These are phyloP conservation scores for Cocos nucifera DNA, from an alignment of 176 grass and related monocot genomes.

Conservation along the genomic window DNA sequence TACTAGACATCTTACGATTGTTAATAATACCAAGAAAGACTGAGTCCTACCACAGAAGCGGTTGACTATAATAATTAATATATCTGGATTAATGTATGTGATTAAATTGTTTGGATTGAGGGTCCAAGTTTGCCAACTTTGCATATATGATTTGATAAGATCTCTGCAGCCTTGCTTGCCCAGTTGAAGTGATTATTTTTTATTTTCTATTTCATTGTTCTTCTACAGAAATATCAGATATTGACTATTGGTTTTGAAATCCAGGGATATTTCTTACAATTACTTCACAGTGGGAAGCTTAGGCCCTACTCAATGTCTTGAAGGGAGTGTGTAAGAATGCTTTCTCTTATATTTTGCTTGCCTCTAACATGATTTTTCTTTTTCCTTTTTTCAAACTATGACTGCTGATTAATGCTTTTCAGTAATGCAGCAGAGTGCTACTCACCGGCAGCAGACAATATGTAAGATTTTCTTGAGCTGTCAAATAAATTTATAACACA, in stretches of 20 bases:
- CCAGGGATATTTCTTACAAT: conserved; percentile 83
- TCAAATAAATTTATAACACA: too few relatives aligned
- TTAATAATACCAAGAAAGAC: too few relatives aligned
- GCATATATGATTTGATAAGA: too few relatives aligned
- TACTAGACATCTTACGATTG: too few relatives aligned
- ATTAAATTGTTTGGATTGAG: too few relatives aligned
- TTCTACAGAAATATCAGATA: neutral
- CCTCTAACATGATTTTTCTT: neutral
- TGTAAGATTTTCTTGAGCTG: conserved; percentile 36
- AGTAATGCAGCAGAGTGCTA: conserved; percentile 76
- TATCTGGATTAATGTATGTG: too few relatives aligned
- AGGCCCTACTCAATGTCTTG: conserved; percentile 46
- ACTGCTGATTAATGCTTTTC: conserved; percentile 15
- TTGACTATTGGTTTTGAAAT: conserved; percentile 20
- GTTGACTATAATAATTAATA: too few relatives aligned
- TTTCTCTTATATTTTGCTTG: neutral
- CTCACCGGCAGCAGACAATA: conserved; percentile 42
- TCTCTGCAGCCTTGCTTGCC: too few relatives aligned
- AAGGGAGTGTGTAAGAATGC: conserved; percentile 62
- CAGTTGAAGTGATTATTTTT: too few relatives aligned
- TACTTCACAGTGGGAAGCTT: conserved; percentile 58
- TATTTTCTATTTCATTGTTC: too few relatives aligned
- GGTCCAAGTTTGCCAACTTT: too few relatives aligned
- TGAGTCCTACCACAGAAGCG: too few relatives aligned
- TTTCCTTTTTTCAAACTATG: conserved; percentile 1